Conservation (phyloP, 2,329 filamentous ascomycete genomes). For the Nemania abortiva region DNA sequence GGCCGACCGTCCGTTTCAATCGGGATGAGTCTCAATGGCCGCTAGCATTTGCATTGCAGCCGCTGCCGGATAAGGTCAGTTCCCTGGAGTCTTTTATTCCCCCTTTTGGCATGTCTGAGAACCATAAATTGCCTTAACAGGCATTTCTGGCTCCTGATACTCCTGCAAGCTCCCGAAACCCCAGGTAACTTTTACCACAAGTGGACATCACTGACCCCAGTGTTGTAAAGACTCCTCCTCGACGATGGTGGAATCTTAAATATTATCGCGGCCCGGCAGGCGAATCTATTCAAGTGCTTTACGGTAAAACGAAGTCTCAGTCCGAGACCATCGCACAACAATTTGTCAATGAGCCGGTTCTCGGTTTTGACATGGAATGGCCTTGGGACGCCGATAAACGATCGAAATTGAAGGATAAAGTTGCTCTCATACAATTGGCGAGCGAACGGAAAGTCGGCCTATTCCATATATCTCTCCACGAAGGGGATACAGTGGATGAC, state of each 20-base stretch:
- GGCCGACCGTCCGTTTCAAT: conserved; percentile 23
- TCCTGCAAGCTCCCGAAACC: too few relatives aligned
- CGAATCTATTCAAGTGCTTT: conserved; percentile 34
- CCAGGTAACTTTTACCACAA: too few relatives aligned
- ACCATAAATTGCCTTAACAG: too few relatives aligned
- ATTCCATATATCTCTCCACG: conserved; percentile 47
- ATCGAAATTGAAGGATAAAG: conserved; percentile 40
- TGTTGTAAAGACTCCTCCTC: too few relatives aligned
- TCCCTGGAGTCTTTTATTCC: too few relatives aligned
- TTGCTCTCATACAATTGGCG: conserved; percentile 47
- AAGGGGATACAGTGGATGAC: conserved; percentile 42
- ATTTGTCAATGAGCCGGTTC: conserved; percentile 43
- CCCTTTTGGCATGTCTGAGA: too few relatives aligned
- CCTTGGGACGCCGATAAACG: conserved; percentile 30
- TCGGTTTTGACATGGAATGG: conserved; percentile 51
- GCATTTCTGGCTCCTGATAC: too few relatives aligned
- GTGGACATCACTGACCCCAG: too few relatives aligned
- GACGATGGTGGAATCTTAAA: conserved; percentile 35
- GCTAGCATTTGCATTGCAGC: conserved; percentile 36
- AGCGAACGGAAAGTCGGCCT: conserved; percentile 44
- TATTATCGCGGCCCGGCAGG: conserved; percentile 40
- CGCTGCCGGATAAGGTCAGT: background rate
- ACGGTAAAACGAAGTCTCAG: conserved; percentile 37
- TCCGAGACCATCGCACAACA: conserved; percentile 43
- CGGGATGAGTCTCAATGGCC: conserved; percentile 43